A percentile compares a stretch with the other conserved stretches of the same genome.
phyloP scores from a whole-genome alignment of 305 asterid genomes.

The Lippia alba region DNA sequence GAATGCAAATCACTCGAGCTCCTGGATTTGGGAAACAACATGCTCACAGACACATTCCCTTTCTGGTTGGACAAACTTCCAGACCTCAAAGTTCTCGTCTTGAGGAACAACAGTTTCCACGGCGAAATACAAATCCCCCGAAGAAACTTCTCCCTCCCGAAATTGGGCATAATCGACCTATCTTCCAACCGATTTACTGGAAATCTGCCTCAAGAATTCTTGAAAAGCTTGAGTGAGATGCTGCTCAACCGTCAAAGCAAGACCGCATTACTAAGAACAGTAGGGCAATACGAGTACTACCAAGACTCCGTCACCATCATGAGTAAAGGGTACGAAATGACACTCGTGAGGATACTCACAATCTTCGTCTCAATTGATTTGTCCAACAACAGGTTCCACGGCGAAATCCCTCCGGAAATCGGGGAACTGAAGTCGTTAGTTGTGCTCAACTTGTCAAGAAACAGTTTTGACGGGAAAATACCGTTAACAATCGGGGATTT shows the following conservation, averaged over 20 bases:
- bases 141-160: slow-evolving; percentile 32
- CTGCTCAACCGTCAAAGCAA: slow-evolving; percentile 35
- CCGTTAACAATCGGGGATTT: slow-evolving; percentile 41
- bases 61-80: slow-evolving; percentile 38
- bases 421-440: slow-evolving; percentile 39
- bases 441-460: slow-evolving; percentile 46
- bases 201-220: slow-evolving; percentile 27
- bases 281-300: slow-evolving; percentile 38
- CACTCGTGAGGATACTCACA: slow-evolving; percentile 37
- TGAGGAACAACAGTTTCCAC: slow-evolving; percentile 42
- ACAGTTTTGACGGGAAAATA: slow-evolving; percentile 37
- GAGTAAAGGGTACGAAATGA: slow-evolving; percentile 39
- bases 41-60: slow-evolving; percentile 43
- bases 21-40: slow-evolving; percentile 47
- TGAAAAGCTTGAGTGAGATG: slow-evolving; percentile 39
- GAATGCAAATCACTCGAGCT: slow-evolving; percentile 45
- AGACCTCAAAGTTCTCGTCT: slow-evolving; percentile 40
- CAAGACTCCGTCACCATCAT: slow-evolving; percentile 40
- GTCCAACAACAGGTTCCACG: slow-evolving; percentile 43
- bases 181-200: slow-evolving; percentile 45
- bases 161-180: slow-evolving; percentile 42
- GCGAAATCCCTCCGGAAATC: slow-evolving; percentile 42
- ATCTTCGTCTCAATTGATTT: slow-evolving; percentile 44
- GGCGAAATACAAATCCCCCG: slow-evolving; percentile 38
- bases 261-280: slow-evolving; percentile 31